Evolutionary conservation across 1,139 yeast genomes (phyloP).

Genomic region (Suhomyces kunorum): DNA sequence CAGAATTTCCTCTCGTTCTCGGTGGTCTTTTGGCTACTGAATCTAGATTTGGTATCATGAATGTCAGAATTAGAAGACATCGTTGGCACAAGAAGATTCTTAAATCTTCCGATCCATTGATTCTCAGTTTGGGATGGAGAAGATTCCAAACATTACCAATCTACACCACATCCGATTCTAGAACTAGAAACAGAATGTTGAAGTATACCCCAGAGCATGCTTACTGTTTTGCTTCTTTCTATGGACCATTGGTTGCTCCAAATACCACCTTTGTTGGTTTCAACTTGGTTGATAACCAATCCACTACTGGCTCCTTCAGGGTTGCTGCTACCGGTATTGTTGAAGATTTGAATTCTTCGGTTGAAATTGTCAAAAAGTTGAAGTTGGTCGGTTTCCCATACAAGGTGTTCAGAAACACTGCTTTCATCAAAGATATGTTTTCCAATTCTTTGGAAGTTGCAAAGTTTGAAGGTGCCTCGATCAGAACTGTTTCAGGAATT

Average conservation of each 20-base stretch:
- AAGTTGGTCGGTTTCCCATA: constrained; percentile 94
- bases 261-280: constrained; percentile 97
- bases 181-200: constrained; percentile 97
- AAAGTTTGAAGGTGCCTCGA: constrained; percentile 95
- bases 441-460: constrained; percentile 91
- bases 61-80: constrained; percentile 93
- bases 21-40: constrained; percentile 93
- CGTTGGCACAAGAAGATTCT: constrained; percentile 98
- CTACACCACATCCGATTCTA: constrained; percentile 93
- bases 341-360: constrained; percentile 86
- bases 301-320: constrained; percentile 87
- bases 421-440: constrained; percentile 97
- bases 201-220: constrained; percentile 99
- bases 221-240: constrained; percentile 92
- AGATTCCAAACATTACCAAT: constrained; percentile 96
- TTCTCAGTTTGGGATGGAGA: constrained; percentile 95
- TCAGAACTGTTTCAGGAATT: constrained; percentile 94
- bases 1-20: constrained; percentile 78
- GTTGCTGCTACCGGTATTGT: constrained; percentile 98
- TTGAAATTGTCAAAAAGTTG: constrained; percentile 92
- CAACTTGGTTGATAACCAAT: constrained; percentile 78
- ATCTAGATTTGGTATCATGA: constrained; percentile 88
- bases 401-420: constrained; percentile 93
- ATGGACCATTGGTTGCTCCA: constrained; percentile 96
- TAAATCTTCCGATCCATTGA: constrained; percentile 93